Evolutionary conservation across 345 rosid genomes (phyloP).

Genomic region (Erysimum cheiranthoides): DNA sequence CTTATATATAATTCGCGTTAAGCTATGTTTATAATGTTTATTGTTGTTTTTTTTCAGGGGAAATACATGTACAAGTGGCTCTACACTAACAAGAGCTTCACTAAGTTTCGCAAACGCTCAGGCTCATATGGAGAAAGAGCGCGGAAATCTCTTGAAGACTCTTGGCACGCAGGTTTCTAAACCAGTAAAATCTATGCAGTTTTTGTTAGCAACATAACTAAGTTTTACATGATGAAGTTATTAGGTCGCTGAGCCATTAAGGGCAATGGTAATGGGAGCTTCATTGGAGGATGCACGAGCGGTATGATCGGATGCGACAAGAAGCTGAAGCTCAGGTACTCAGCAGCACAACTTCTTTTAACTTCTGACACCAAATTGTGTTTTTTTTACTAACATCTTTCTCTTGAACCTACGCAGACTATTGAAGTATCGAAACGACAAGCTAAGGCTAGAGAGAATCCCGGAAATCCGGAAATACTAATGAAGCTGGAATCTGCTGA

Average conservation of each 20-base stretch:
- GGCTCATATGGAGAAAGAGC: constrained; percentile 90
- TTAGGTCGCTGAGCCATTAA: constrained; percentile 93
- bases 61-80: constrained; percentile 87
- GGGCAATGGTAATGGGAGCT: constrained; percentile 95
- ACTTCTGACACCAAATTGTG: neutral
- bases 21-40: no score
- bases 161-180: constrained; percentile 84
- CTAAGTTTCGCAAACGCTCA: constrained; percentile 66
- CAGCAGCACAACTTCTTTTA: constrained; percentile 5
- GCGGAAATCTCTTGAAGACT: constrained; percentile 77
- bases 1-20: no score
- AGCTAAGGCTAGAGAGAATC: constrained; percentile 73
- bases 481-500: constrained; percentile 84
- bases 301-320: constrained; percentile 92
- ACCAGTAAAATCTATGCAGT: neutral
- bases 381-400: neutral
- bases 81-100: constrained; percentile 78
- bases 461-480: constrained; percentile 65
- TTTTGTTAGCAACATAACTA: constrained; percentile 10
- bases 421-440: constrained; percentile 89
- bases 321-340: constrained; percentile 95
- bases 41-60: no score
- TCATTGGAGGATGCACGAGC: constrained; percentile 95
- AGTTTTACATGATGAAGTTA: constrained; percentile 35
- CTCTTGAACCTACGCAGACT: constrained; percentile 63